These are phyloP conservation scores for Urostyla sp. DNA, from an alignment of 73 alveolate genomes.

Conservation along the genomic window DNA sequence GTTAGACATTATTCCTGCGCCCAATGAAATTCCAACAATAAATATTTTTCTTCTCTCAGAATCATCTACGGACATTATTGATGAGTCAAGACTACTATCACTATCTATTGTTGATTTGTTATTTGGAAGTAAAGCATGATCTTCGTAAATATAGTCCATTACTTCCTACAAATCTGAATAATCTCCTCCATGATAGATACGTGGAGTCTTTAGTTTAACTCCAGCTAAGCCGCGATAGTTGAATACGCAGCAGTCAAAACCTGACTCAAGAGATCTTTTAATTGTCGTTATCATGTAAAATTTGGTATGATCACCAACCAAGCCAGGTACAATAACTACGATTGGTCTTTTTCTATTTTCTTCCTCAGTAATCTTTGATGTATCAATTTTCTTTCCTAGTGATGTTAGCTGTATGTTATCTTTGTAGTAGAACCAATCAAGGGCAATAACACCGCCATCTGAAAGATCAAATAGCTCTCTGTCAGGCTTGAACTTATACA, in stretches of 20 bases:
- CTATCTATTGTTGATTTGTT: too few species aligned
- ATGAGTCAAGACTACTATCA: too few species aligned
- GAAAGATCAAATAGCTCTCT: conserved; percentile 40
- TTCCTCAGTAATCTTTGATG: too few species aligned
- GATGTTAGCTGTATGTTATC: too few species aligned
- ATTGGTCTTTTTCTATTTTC: too few species aligned
- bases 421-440: too few species aligned
- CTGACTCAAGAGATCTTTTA: not conserved
- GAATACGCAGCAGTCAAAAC: conserved; percentile 13
- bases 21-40: conserved; percentile 15
- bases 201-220: conserved; percentile 2
- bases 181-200: not conserved
- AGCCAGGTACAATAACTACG: conserved; percentile 6
- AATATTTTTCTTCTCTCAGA: not conserved
- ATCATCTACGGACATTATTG: too few species aligned
- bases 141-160: conserved; percentile 44
- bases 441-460: conserved; percentile 47
- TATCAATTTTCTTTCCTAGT: too few species aligned
- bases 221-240: conserved; percentile 37
- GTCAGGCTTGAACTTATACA: conserved; percentile 21
- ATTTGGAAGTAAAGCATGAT: too few species aligned
- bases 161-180: conserved; percentile 35
- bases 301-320: conserved; percentile 27
- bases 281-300: not conserved
- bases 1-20: not conserved